A percentile compares a stretch with the other conserved stretches of the same genome.
phyloP scores from a whole-genome alignment of 2,329 filamentous ascomycete species.

The Mycosphaerella arachidis region DNA sequence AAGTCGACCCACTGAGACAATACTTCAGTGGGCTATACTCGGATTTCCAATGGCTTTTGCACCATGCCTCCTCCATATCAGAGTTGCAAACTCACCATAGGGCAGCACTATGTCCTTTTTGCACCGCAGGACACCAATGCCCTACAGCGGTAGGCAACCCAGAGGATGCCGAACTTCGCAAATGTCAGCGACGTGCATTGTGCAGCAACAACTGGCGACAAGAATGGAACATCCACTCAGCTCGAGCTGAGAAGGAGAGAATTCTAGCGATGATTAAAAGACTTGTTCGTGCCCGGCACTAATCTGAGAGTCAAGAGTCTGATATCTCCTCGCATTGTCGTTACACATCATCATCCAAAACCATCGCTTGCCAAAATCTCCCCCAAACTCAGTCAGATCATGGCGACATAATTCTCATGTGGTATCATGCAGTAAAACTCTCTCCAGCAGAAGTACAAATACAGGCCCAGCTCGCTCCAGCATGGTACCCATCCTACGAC shows the following conservation, averaged over 20 bases:
- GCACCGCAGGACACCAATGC: neutral
- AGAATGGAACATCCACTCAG: neutral
- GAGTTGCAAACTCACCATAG: too few relatives aligned
- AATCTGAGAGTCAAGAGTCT: neutral
- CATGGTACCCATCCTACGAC: constrained; percentile 11
- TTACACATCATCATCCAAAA: constrained; percentile 1
- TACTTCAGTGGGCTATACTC: too few relatives aligned
- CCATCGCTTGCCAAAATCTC: neutral
- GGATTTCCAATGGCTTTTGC: too few relatives aligned
- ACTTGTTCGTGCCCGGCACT: constrained; percentile 1
- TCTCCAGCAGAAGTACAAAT: constrained; percentile 3
- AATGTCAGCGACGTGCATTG: neutral
- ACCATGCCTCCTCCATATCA: too few relatives aligned
- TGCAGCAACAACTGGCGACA: neutral
- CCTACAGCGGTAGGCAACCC: neutral
- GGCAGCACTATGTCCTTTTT: neutral
- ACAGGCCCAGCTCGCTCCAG: neutral
- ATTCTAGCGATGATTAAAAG: neutral
- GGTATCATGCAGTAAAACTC: constrained; percentile 8
- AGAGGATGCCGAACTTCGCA: neutral
- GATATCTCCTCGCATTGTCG: neutral
- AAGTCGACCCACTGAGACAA: too few relatives aligned
- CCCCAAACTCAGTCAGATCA: neutral
- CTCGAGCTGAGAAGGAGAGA: neutral
- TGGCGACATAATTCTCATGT: neutral